Percentiles rank a stretch among this genome's conserved stretches.
phyloP scores from a whole-genome alignment of 345 rosid genomes.

The Syzygium jambos region DNA sequence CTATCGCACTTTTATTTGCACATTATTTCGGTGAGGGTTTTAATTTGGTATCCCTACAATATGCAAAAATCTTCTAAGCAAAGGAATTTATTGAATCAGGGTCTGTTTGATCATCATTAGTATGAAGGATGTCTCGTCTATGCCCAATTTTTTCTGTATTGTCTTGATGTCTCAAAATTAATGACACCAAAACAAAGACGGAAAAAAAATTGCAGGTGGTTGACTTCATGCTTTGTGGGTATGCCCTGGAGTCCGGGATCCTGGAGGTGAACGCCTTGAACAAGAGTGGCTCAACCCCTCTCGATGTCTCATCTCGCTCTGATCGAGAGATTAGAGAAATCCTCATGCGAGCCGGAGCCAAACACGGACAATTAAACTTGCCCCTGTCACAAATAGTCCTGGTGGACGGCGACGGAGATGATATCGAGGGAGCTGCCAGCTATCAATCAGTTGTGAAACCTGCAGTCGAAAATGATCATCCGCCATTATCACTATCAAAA shows the following conservation, averaged over 20 bases:
- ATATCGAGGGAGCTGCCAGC: fast-evolving
- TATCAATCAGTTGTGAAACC: neutral
- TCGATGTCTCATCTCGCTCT: neutral
- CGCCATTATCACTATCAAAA: too few relatives aligned
- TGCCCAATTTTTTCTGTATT: neutral
- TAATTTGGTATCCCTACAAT: neutral
- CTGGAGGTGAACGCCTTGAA: neutral
- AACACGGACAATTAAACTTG: neutral
- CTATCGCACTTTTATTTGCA: neutral
- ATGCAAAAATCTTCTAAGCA: neutral
- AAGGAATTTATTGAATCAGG: neutral
- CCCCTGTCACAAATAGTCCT: fast-evolving
- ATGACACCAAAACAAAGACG: neutral
- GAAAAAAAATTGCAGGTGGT: neutral
- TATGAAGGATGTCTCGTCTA: too few relatives aligned
- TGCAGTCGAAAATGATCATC: neutral
- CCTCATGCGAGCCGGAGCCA: fast-evolving
- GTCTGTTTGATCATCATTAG: too few relatives aligned
- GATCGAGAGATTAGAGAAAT: fast-evolving
- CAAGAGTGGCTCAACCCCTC: neutral
- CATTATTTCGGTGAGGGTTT: neutral
- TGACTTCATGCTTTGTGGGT: neutral
- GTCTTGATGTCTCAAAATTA: neutral
- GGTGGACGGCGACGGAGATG: neutral
- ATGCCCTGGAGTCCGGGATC: neutral